Conservation (phyloP, 2,329 filamentous ascomycete species). For the Botrytis galanthina region DNA sequence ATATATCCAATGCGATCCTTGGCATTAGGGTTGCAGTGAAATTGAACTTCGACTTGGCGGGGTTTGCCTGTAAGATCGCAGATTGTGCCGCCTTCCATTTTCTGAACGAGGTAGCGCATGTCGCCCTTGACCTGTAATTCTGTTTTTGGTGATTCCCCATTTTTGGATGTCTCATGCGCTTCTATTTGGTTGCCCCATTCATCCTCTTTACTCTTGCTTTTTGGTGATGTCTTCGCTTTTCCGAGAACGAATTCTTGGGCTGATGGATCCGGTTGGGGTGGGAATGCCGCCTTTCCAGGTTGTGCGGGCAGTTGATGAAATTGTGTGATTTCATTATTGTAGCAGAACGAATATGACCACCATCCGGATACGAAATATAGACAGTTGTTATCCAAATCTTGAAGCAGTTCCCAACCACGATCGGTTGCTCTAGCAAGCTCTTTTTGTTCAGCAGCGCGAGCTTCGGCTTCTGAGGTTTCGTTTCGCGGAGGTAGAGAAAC, state of each 20-base stretch:
- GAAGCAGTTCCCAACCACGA: slow-evolving; percentile 64
- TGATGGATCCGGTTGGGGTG: slow-evolving; percentile 62
- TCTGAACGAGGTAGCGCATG: slow-evolving; percentile 67
- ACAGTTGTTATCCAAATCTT: slow-evolving; percentile 66
- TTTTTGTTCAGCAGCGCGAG: slow-evolving; percentile 60
- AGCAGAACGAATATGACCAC: slow-evolving; percentile 78
- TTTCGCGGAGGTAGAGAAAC: slow-evolving; percentile 48
- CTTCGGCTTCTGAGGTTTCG: slow-evolving; percentile 49
- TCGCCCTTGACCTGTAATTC: slow-evolving; percentile 65
- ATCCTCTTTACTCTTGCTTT: slow-evolving; percentile 39
- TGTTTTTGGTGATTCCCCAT: slow-evolving; percentile 36
- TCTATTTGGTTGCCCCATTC: slow-evolving; percentile 38
- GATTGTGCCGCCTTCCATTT: slow-evolving; percentile 61
- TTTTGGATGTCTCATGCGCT: slow-evolving; percentile 28
- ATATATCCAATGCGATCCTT: slow-evolving; percentile 68
- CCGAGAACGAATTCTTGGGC: slow-evolving; percentile 65
- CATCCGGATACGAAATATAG: slow-evolving; percentile 70
- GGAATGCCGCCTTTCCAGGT: slow-evolving; percentile 58
- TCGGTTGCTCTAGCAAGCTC: slow-evolving; percentile 66
- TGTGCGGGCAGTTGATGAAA: slow-evolving; percentile 67
- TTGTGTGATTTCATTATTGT: slow-evolving; percentile 67
- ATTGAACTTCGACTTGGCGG: slow-evolving; percentile 64
- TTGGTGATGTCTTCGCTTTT: slow-evolving; percentile 42
- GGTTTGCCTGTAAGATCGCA: slow-evolving; percentile 70
- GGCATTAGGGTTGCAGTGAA: slow-evolving; percentile 59